Percentiles rank a stretch among this genome's conserved stretches.
These are phyloP conservation scores for Boletus rubropictus DNA, from an alignment of 768 basidiomycete species.

Conservation along the genomic window DNA sequence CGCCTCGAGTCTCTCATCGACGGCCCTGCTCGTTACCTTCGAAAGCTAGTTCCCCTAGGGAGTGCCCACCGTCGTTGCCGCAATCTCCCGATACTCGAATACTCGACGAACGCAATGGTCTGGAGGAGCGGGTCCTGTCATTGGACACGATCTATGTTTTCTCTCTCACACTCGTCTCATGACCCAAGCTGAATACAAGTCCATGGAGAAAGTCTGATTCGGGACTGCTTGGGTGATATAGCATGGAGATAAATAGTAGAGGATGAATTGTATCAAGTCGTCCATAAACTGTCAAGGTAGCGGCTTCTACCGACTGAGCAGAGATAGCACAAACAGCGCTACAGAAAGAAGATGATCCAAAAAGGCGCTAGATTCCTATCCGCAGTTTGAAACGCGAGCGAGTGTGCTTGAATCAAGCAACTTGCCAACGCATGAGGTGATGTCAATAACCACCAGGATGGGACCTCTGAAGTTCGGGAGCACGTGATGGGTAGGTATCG, in stretches of 20 bases:
- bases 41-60: conserved; percentile 33
- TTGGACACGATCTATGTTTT: conserved; percentile 12
- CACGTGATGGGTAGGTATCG: conserved; percentile 22
- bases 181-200: conserved; percentile 23
- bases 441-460: conserved; percentile 44
- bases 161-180: conserved; percentile 17
- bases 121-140: conserved; percentile 23
- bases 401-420: neutral
- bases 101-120: conserved; percentile 29
- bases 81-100: conserved; percentile 26
- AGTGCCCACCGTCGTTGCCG: conserved; percentile 29
- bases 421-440: neutral
- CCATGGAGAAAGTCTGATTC: conserved; percentile 24
- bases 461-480: conserved; percentile 30
- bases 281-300: neutral
- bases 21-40: conserved; percentile 17
- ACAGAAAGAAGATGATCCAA: conserved; percentile 1
- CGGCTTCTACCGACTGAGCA: neutral
- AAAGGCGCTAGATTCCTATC: neutral
- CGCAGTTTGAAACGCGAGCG: neutral
- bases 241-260: neutral
- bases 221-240: neutral
- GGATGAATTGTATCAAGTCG: neutral
- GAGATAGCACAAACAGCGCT: neutral
- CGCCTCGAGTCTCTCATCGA: conserved; percentile 31